Conservation (phyloP, 2,329 filamentous ascomycete species). For the Fusarium kyushuense region DNA sequence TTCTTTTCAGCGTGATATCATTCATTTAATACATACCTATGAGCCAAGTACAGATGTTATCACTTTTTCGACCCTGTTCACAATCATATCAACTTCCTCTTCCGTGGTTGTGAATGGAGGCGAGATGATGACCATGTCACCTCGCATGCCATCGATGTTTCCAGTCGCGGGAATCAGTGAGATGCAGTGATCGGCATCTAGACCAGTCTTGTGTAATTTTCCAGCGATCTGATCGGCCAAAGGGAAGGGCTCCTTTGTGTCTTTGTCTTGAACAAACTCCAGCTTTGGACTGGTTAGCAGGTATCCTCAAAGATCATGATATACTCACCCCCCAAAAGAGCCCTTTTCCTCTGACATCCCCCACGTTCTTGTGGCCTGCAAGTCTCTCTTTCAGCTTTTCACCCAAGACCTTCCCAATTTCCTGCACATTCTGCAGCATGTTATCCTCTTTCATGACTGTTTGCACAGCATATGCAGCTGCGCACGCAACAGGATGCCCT, state of each 20-base stretch:
- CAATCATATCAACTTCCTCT: conserved; percentile 10
- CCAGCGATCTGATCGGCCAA: conserved; percentile 7
- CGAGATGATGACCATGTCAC: conserved; percentile 34
- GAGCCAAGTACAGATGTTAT: conserved; percentile 15
- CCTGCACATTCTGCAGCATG: conserved; percentile 25
- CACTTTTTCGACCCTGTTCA: conserved; percentile 17
- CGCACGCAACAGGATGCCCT: conserved; percentile 55
- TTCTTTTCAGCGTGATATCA: accelerated
- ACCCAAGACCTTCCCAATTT: neutral
- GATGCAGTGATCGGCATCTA: neutral
- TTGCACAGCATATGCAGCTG: conserved; percentile 56
- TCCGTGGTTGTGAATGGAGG: conserved; percentile 30
- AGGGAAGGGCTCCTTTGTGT: conserved; percentile 16
- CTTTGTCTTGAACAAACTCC: conserved; percentile 29
- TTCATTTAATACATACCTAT: neutral
- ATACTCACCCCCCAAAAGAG: conserved; percentile 41
- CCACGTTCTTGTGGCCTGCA: conserved; percentile 26
- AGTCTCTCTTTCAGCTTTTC: conserved; percentile 23
- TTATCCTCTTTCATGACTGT: conserved; percentile 31
- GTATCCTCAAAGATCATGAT: accelerated
- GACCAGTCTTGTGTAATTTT: conserved; percentile 24
- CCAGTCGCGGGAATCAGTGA: conserved; percentile 28
- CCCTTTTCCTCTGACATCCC: conserved; percentile 38
- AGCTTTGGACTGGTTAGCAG: conserved; percentile 7
- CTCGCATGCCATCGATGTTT: conserved; percentile 15